Percentiles rank a stretch among this genome's conserved stretches.
These are phyloP conservation scores for Aureobasidium sp. DNA, from an alignment of 2,329 filamentous ascomycete genomes.

Conservation along the genomic window DNA sequence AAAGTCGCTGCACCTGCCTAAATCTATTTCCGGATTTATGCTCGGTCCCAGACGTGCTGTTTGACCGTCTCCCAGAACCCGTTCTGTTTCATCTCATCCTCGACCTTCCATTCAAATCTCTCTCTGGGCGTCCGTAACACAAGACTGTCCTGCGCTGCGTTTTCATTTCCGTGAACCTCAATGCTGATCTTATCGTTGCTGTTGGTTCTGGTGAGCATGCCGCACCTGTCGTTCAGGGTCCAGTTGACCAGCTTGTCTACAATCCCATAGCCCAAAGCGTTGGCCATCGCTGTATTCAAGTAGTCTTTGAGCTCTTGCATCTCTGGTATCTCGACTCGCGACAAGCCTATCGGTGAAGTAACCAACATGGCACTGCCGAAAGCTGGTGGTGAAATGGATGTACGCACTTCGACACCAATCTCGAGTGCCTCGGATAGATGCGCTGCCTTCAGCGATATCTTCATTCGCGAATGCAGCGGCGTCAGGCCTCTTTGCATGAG, in stretches of 20 bases:
- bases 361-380: conserved; percentile 10
- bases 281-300: background rate
- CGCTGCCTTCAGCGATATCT: background rate
- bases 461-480: background rate
- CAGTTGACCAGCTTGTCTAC: conserved; percentile 11
- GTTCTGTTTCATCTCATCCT: conserved; percentile 3
- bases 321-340: conserved; percentile 6
- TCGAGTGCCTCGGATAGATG: background rate
- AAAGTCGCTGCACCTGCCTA: background rate
- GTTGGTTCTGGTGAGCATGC: background rate
- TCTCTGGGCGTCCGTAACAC: background rate
- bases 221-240: conserved; percentile 18
- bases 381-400: conserved; percentile 3
- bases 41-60: background rate
- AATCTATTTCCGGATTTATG: background rate
- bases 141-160: background rate
- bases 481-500: conserved; percentile 14
- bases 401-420: conserved; percentile 3
- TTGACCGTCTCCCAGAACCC: conserved; percentile 6
- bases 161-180: background rate
- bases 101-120: background rate
- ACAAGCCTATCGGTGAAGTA: background rate
- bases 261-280: background rate
- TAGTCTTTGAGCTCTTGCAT: conserved; percentile 2
- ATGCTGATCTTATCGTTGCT: conserved; percentile 3